Conservation (phyloP, 2,329 filamentous ascomycete species). For the Fusarium albidum region DNA sequence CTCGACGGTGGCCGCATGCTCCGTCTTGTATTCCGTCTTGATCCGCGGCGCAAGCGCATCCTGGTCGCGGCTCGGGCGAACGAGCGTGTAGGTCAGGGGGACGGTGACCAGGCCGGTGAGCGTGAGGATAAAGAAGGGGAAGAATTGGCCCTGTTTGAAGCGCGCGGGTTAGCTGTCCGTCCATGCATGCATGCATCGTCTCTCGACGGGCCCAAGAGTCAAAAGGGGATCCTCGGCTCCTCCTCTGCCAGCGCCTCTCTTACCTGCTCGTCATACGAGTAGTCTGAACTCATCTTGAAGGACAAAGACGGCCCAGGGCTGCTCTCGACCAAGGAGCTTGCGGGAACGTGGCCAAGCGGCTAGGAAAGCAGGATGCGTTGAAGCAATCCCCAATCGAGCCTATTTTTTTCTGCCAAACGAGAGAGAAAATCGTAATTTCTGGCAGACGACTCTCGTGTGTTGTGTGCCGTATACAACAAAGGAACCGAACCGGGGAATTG, state of each 20-base stretch:
- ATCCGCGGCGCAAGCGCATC: constrained; percentile 85
- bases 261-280: constrained; percentile 96
- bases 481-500: constrained; percentile 14
- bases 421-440: constrained; percentile 6
- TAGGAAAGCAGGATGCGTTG: constrained; percentile 17
- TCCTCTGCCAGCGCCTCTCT: neutral
- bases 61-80: constrained; percentile 79
- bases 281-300: constrained; percentile 85
- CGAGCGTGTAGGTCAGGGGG: constrained; percentile 87
- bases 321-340: constrained; percentile 34
- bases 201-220: neutral
- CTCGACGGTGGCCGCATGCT: constrained; percentile 85
- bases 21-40: constrained; percentile 79
- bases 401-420: constrained; percentile 25
- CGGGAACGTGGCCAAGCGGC: constrained; percentile 24
- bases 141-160: constrained; percentile 85
- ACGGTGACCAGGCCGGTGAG: constrained; percentile 87
- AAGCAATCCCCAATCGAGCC: constrained; percentile 15
- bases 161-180: neutral
- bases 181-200: too few species aligned
- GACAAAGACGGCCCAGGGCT: constrained; percentile 47
- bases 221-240: neutral
- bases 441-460: constrained; percentile 11
- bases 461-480: constrained; percentile 13
- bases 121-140: constrained; percentile 98